These are phyloP conservation scores for Microthlaspi erraticum DNA, from an alignment of 345 rosid genomes.

Conservation along the genomic window DNA sequence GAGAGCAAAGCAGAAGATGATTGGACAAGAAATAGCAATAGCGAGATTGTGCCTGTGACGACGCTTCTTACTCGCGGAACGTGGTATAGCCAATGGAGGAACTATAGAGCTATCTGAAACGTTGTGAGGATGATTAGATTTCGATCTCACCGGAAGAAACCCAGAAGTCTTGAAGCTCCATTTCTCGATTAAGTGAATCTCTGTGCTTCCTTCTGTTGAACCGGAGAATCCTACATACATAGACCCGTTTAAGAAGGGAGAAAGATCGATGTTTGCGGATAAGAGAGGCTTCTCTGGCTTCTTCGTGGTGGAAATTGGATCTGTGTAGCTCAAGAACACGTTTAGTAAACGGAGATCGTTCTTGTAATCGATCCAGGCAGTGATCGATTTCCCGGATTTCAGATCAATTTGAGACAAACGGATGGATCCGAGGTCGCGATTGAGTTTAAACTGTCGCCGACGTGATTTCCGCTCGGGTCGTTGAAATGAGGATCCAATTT, in stretches of 20 bases:
- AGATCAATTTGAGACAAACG: conserved; percentile 56
- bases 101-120: conserved; percentile 73
- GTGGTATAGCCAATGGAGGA: conserved; percentile 52
- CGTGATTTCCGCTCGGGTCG: conserved; percentile 75
- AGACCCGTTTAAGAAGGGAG: conserved; percentile 56
- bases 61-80: conserved; percentile 38
- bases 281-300: conserved; percentile 70
- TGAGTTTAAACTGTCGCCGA: conserved; percentile 74
- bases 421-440: conserved; percentile 64
- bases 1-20: conserved; percentile 69
- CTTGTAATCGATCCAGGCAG: conserved; percentile 92
- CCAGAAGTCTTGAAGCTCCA: conserved; percentile 85
- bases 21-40: conserved; percentile 81
- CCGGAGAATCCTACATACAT: conserved; percentile 89
- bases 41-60: conserved; percentile 50
- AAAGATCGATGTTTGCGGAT: conserved; percentile 64
- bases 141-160: conserved; percentile 61
- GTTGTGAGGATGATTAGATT: conserved; percentile 62
- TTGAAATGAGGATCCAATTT: conserved; percentile 61
- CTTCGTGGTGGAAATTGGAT: conserved; percentile 11
- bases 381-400: conserved; percentile 73
- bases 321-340: conserved; percentile 71
- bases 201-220: conserved; percentile 95
- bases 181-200: conserved; percentile 69
- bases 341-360: conserved; percentile 58